phyloP scores from a whole-genome alignment of 2,329 filamentous ascomycete genomes.

The Clonostachys sp. region DNA sequence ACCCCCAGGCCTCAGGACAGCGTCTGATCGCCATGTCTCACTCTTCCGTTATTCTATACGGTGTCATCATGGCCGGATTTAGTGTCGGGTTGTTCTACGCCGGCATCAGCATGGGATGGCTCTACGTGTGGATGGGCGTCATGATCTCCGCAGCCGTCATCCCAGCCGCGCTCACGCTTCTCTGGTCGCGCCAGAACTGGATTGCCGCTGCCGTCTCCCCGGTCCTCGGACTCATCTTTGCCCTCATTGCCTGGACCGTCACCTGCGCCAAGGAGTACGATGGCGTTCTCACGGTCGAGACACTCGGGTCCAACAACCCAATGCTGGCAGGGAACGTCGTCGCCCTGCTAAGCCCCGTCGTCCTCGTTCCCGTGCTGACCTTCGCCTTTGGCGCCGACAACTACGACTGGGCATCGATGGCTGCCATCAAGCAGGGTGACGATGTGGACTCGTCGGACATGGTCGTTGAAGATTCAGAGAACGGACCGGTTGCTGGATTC shows the following conservation, averaged over 20 bases:
- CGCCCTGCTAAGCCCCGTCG: slow-evolving; percentile 69
- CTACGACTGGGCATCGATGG: slow-evolving; percentile 87
- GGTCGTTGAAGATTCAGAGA: slow-evolving; percentile 13
- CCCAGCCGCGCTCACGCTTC: slow-evolving; percentile 69
- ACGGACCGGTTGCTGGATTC: slow-evolving; percentile 10
- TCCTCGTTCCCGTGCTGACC: slow-evolving; percentile 75
- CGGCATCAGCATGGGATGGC: slow-evolving; percentile 74
- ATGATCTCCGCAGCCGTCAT: slow-evolving; percentile 78
- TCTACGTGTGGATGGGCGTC: slow-evolving; percentile 82
- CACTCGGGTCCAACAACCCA: slow-evolving; percentile 76
- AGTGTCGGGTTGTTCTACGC: slow-evolving; percentile 67
- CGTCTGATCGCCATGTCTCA: slow-evolving; percentile 76
- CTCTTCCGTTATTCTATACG: slow-evolving; percentile 76
- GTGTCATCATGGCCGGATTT: slow-evolving; percentile 73
- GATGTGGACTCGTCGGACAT: slow-evolving; percentile 69
- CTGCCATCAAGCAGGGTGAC: slow-evolving; percentile 70
- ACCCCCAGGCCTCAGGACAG: slow-evolving; percentile 71
- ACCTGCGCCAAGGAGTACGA: slow-evolving; percentile 60
- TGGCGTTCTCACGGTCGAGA: slow-evolving; percentile 63
- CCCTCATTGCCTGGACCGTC: slow-evolving; percentile 69
- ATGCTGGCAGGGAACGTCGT: slow-evolving; percentile 87
- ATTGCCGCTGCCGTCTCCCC: slow-evolving; percentile 63
- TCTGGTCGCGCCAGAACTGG: slow-evolving; percentile 73
- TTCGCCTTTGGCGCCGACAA: slow-evolving; percentile 54
- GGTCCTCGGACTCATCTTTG: slow-evolving; percentile 56